These are phyloP conservation scores for Coelastrella sp. DNA, from an alignment of 139 green algal species.

Conservation along the genomic window DNA sequence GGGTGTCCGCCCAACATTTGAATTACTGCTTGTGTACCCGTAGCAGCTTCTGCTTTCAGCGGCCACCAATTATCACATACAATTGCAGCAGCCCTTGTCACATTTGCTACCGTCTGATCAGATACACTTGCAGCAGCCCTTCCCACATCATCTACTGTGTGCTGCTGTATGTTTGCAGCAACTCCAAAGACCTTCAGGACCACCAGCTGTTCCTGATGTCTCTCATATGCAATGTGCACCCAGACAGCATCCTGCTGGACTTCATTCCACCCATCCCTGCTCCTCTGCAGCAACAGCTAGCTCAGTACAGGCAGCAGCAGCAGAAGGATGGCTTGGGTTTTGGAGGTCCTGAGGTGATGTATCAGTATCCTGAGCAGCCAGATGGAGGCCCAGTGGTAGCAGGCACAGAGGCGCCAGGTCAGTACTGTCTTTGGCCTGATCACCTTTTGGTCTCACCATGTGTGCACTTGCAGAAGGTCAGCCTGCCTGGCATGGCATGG, in stretches of 20 bases:
- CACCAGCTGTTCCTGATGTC: conserved; percentile 71
- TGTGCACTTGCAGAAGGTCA: neutral
- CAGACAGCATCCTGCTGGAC: conserved; percentile 35
- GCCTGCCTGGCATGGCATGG: too few relatives aligned
- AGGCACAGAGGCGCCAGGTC: conserved; percentile 36
- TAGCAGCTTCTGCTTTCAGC: too few relatives aligned
- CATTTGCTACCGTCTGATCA: too few relatives aligned
- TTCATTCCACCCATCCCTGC: conserved; percentile 1
- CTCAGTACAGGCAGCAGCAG: neutral
- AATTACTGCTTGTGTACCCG: too few relatives aligned
- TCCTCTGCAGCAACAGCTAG: conserved; percentile 3
- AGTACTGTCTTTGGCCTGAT: neutral
- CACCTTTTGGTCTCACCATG: neutral
- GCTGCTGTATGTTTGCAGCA: conserved; percentile 13
- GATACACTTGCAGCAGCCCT: too few relatives aligned
- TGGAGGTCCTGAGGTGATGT: neutral
- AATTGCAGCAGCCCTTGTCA: too few relatives aligned
- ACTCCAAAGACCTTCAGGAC: neutral
- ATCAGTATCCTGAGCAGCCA: conserved; percentile 13
- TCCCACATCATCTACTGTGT: neutral
- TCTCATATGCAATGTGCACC: conserved; percentile 78
- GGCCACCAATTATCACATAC: too few relatives aligned
- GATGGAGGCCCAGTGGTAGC: neutral
- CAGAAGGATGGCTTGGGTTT: neutral
- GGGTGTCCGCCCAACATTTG: too few relatives aligned